Evolutionary conservation across 139 green algal genomes (phyloP), one percentile per base, ranked within the genome.

Genomic region (Tetradesmus lagerheimii): DNA sequence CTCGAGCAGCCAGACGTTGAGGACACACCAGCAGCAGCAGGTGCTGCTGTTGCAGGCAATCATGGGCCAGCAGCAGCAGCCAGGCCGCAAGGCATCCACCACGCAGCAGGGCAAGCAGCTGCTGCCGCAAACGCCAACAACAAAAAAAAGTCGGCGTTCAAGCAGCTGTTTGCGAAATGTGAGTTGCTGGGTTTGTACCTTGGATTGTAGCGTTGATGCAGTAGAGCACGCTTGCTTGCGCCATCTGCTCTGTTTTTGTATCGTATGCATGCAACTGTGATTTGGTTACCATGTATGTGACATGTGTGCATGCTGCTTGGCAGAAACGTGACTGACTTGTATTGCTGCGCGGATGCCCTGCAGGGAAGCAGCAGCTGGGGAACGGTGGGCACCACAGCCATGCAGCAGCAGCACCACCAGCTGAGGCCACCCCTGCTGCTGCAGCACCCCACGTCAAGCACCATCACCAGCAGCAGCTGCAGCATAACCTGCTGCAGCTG

Each of bases 331-430:
- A n/a, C 66, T 76, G 15, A 5, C 15, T 37, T 31, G 29, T n/a
- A 20, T 15, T 71, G 12, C 57, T 71, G 57, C 57, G 9, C 23
- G n/a, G n/a, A 71, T 71, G 23, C 29, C 5, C 71, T 79, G 71
- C 71, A 79, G 71, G 71, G 71, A 77, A 79, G 71, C 71, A 79
- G 71, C 71, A 79, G 71, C 71, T 79, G n/a, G 71, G 71, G 31
- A n/a, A 79, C 71, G n/a, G 14, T 38, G 71, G 71, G 23, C 57
- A 71, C 57, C 57, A 71, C 57, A n/a, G 25, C 57, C 20, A 71
- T n/a, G 57, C 23, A 71, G 57, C 57, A 31, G 57, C 57, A 71
- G 57, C 23, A 18, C 23, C 57, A n/a, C 20, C 23, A 27, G 57
- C 1, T 12, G n/a, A n/a, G n/a, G n/a, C n/a, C n/a, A 18, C 47